Percentiles rank a stretch among this genome's conserved stretches.
Conservation (phyloP, 768 basidiomycete species). For the Leucosporidium yakuticum region DNA sequence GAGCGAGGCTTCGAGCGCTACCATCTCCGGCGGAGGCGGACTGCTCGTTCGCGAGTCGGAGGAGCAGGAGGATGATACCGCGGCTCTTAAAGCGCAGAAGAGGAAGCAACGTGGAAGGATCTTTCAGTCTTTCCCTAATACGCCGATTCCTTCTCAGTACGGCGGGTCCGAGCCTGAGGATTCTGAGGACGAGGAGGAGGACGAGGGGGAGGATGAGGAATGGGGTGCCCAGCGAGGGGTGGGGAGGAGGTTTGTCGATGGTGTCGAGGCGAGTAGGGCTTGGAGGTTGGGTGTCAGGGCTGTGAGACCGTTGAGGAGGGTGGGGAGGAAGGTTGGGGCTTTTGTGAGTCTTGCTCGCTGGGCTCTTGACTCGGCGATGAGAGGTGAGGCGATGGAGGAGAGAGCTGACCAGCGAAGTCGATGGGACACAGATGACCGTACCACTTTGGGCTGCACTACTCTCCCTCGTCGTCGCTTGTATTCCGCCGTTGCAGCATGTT, state of each 20-base stretch:
- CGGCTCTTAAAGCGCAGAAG: conserved; percentile 27
- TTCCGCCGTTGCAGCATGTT: conserved; percentile 65
- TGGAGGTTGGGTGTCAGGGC: conserved; percentile 38
- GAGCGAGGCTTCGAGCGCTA: too few relatives aligned
- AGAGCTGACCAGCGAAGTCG: not conserved
- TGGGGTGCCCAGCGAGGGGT: conserved; percentile 21
- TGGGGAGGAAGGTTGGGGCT: conserved; percentile 7
- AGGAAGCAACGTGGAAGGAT: conserved; percentile 27
- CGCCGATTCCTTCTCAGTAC: conserved; percentile 18
- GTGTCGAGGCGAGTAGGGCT: conserved; percentile 30
- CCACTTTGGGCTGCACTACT: conserved; percentile 57
- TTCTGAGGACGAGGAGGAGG: conserved; percentile 17
- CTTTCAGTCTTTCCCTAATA: conserved; percentile 38
- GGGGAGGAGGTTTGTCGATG: conserved; percentile 23
- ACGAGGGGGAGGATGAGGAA: conserved; percentile 21
- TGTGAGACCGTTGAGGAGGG: conserved; percentile 18
- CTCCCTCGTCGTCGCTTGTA: conserved; percentile 48
- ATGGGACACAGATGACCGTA: conserved; percentile 58
- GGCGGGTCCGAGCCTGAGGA: conserved; percentile 5
- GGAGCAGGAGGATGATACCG: conserved; percentile 38
- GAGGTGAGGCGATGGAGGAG: too few relatives aligned
- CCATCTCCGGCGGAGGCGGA: not conserved
- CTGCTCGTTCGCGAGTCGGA: not conserved
- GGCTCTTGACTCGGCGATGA: too few relatives aligned
- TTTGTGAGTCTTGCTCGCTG: conserved; percentile 12